A percentile compares a stretch with the other conserved stretches of the same genome.
Conservation (phyloP, 2,329 filamentous ascomycete species). For the Penicillium sp. region DNA sequence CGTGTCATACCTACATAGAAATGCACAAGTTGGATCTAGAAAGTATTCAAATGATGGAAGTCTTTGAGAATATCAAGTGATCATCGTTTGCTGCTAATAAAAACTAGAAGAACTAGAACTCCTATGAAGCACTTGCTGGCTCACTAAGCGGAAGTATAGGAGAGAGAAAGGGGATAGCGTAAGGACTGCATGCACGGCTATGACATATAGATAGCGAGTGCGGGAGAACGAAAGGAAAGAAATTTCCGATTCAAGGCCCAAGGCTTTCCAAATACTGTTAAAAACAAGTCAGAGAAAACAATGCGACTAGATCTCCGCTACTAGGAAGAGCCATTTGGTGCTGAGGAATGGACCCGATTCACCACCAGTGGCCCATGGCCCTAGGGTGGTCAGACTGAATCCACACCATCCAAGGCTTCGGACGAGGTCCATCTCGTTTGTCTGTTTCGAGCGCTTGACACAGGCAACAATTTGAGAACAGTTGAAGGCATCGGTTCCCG, state of each 20-base stretch:
- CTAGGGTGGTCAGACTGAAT: slow-evolving; percentile 78
- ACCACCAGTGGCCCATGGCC: slow-evolving; percentile 63
- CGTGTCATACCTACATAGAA: neutral
- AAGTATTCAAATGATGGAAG: too few relatives aligned
- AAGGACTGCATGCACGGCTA: neutral
- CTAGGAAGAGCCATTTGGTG: slow-evolving; percentile 79
- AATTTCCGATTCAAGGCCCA: neutral
- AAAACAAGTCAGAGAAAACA: neutral
- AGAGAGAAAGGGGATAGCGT: neutral
- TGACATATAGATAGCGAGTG: neutral
- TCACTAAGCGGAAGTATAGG: neutral
- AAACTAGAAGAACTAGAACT: neutral
- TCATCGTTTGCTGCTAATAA: neutral
- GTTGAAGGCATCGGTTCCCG: slow-evolving; percentile 67
- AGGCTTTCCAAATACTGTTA: neutral
- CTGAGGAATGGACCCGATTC: slow-evolving; percentile 65
- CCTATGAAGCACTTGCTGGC: neutral
- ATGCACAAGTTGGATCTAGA: too few relatives aligned
- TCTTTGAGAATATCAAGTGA: neutral
- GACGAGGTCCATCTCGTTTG: slow-evolving; percentile 62
- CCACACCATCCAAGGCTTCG: slow-evolving; percentile 92
- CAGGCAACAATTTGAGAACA: slow-evolving; percentile 79
- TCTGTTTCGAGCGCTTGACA: slow-evolving; percentile 69
- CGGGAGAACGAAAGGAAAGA: neutral
- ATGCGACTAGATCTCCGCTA: slow-evolving; percentile 65